Base-by-base conservation (phyloP, 768 basidiomycete species). In the Xerocomus spinulosus region DNA sequence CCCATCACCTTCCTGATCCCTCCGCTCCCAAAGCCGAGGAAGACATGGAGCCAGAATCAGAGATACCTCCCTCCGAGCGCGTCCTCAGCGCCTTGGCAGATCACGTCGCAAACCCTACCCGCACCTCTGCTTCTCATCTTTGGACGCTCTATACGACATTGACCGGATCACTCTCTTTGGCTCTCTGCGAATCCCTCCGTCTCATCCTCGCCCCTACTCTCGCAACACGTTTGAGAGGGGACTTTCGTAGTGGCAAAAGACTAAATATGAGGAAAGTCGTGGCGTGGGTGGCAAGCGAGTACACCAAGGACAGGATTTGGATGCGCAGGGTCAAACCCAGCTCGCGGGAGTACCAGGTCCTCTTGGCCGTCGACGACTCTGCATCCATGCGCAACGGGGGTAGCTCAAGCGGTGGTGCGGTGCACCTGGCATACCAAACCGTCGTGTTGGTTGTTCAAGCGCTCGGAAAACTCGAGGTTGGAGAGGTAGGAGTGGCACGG, bases 221-320 rank as follows among this genome's bases (percentile, higher is more conserved):
- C 41, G 92, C 96, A 5, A 96, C 95, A 6, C 81, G 96, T 18
- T 75, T 99, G 36, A 87, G 88, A 68, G 96, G 96, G 32, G 96
- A 98, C 72, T 99, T 96, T 68, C 87, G 94, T 25, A 94, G 91
- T 0, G 96, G 96, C 44, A 99, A 99, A 70, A 80, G 95, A 17
- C 79, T 99, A 25, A 98, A 98, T 68, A 97, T 98, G 95, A 92
- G 94, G 66, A 94, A 94, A 70, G 92, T 98, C 66, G 94, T 99
- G 51, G 83, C 89, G 3, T 98, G 95, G 74, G 94, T 99, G 51
- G 95, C 96, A 29, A 91, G 87, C 70, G 96, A 99, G 70, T 99
- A 91, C 73, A 98, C 94, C 43, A 98, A 98, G 67, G 95, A 99
- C 77, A 94, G 94, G 70, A 98, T 98, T 54, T 99, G 96, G 96